phyloP scores from a whole-genome alignment of 1,284 basidiomycete genomes.

The Ceratobasidium sp. region DNA sequence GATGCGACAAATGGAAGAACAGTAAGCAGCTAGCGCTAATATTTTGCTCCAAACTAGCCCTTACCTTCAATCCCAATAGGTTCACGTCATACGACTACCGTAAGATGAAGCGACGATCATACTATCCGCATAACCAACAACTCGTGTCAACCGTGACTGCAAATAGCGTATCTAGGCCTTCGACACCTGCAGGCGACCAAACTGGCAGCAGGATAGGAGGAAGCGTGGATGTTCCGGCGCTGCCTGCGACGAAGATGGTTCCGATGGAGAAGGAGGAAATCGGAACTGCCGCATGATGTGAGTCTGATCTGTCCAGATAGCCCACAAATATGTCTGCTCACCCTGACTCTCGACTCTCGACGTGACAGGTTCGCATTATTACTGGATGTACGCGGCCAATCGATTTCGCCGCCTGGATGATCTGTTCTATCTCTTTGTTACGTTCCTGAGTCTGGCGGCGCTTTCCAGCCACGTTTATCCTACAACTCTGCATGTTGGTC shows the following conservation, averaged over 20 bases:
- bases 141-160: constrained; percentile 59
- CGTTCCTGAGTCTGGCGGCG: constrained; percentile 23
- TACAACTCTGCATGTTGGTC: constrained; percentile 29
- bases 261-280: constrained; percentile 48
- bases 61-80: constrained; percentile 58
- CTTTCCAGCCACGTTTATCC: constrained; percentile 19
- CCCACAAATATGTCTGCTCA: not conserved
- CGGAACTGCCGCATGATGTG: constrained; percentile 31
- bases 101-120: constrained; percentile 74
- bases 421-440: constrained; percentile 1
- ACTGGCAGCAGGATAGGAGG: constrained; percentile 39
- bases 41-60: not conserved
- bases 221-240: constrained; percentile 42
- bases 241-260: constrained; percentile 49
- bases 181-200: constrained; percentile 43
- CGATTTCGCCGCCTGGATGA: constrained; percentile 31
- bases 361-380: not conserved
- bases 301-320: not conserved
- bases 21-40: constrained; percentile 69
- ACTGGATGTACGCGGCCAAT: constrained; percentile 25
- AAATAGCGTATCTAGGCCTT: constrained; percentile 45
- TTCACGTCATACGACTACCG: constrained; percentile 85
- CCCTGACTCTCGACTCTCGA: constrained; percentile 5
- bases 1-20: constrained; percentile 98
- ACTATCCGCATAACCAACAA: constrained; percentile 84